Conservation (phyloP, 139 green algal genomes). For the Penium margaritaceum region DNA sequence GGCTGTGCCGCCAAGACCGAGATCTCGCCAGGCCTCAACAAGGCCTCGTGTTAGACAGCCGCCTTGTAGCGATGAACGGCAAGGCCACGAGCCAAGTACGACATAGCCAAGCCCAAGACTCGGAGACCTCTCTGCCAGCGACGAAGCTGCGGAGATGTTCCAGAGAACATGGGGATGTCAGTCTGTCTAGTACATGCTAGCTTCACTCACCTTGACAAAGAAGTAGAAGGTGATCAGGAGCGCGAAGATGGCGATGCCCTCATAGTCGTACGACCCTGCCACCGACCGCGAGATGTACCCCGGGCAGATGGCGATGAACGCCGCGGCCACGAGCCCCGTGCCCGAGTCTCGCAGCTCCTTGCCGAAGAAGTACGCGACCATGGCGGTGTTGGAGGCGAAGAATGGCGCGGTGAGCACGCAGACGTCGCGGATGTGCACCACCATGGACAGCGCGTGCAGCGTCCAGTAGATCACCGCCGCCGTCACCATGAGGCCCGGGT, state of each 20-base stretch:
- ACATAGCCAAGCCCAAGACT: too few species aligned
- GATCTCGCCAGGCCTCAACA: too few species aligned
- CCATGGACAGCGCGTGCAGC: constrained; percentile 58
- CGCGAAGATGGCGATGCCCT: constrained; percentile 86
- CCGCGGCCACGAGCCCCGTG: constrained; percentile 52
- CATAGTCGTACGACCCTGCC: constrained; percentile 64
- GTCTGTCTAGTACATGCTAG: too few species aligned
- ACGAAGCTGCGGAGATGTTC: too few species aligned
- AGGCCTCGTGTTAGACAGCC: too few species aligned
- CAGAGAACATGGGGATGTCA: too few species aligned
- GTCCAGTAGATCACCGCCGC: constrained; percentile 46
- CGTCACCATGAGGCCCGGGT: constrained; percentile 66
- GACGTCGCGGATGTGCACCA: constrained; percentile 54
- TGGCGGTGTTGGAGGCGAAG: constrained; percentile 56
- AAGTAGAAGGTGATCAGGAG: constrained; percentile 65
- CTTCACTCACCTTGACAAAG: constrained; percentile 52
- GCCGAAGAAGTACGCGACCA: constrained; percentile 63
- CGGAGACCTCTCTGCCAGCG: too few species aligned
- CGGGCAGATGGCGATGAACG: constrained; percentile 58
- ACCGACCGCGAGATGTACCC: constrained; percentile 66
- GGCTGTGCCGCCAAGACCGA: too few species aligned
- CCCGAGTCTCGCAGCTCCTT: constrained; percentile 51
- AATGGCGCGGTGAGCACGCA: constrained; percentile 58
- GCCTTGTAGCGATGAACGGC: too few species aligned
- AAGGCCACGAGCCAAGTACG: too few species aligned